Evolutionary conservation across 208 protist genomes (phyloP), one percentile per base, ranked within the genome.

Genomic region (Trypanosoma vivax): DNA sequence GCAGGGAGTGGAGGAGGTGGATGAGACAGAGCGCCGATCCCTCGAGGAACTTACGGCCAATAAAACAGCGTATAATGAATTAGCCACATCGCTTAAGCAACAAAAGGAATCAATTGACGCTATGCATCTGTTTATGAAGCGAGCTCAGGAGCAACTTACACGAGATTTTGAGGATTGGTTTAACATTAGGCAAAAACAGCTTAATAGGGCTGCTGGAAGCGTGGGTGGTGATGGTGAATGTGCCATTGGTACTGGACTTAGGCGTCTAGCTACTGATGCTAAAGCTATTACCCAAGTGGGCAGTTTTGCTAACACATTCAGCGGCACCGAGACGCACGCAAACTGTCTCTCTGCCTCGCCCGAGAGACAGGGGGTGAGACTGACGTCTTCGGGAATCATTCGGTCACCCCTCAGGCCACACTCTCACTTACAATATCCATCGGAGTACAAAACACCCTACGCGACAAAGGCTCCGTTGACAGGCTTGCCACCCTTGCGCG

Each of bases 121-220:
- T 38, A 90, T 95, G 76, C 82, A 95, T 40, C 50, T 75, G 3
- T 92, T 88, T 50, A 72, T 95, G 69, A 89, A 88, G 62, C 81
- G 76, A 24, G 60, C 84, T 18, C 79, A 89, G 62, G 88, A 90
- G 33, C 73, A 91, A 54, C 59, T 95, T 6, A 79, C 78, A 30
- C 58, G 68, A 28, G 84, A 92, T 60, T 95, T 92, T 65, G 84
- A 95, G 54, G 69, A 78, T 31, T 95, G 88, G 88, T 74, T 94
- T 34, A 55, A 55, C 24, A 65, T 79, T 21, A 68, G 86, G 23
- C 70, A 88, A 64, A 61, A 81, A 24, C 85, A 93, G 48, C 67
- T 93, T 9, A 39, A 42, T 18, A 52, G 79, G 31, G 82, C 70
- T 2, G 56, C 66, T 37, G 33, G 43, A 7, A 30, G 5, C 7